Evolutionary conservation across 2,329 filamentous ascomycete genomes (phyloP), one percentile per base, ranked within the genome.

Genomic region (Annulohypoxylon truncatum): DNA sequence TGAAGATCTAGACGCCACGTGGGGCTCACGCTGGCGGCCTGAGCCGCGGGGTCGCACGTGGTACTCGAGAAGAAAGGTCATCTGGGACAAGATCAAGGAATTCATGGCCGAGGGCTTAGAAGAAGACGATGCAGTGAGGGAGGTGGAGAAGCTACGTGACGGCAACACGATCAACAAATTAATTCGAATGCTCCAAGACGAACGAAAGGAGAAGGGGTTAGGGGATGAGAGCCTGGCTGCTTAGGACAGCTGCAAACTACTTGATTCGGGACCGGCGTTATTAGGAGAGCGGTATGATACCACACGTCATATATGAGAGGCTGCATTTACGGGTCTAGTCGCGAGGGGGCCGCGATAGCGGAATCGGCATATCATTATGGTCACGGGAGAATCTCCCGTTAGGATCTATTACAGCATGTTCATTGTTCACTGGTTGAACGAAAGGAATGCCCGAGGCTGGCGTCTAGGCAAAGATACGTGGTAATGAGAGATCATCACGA

Each of bases 61-160:
- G 77, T 80, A 79, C 60, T 78, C 76, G 33, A 73, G 78, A 47
- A 74, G 78, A 52, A 80, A 80, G 69, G 76, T 79, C n/a, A 78
- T 80, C 42, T 77, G 77, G 75, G 77, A 79, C 57, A 79, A 79
- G 66, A 77, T 80, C 40, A 78, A 77, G 61, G 77, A 79, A 47
- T 76, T 74, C 60, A 76, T 79, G 38, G 69, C 69, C 26, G 77
- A 79, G 46, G 77, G 77, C 3, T 73, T 79, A 68, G 73, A 73
- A 40, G 78, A 80, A 65, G 72, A 78, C 4, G 72, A 74, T 12
- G 77, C 78, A 3, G 77, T 80, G 10, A 69, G 65, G 53, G 77
- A 78, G 62, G 77, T 80, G 0, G 78, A 80, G 67, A 75, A 72
- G 50, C 72, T 79, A 51, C 78, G 78, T 24, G 74, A 77, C 24